A percentile compares a stretch with the other conserved stretches of the same genome.
phyloP scores from a whole-genome alignment of 768 basidiomycete species.

The Boletus insuetus region DNA sequence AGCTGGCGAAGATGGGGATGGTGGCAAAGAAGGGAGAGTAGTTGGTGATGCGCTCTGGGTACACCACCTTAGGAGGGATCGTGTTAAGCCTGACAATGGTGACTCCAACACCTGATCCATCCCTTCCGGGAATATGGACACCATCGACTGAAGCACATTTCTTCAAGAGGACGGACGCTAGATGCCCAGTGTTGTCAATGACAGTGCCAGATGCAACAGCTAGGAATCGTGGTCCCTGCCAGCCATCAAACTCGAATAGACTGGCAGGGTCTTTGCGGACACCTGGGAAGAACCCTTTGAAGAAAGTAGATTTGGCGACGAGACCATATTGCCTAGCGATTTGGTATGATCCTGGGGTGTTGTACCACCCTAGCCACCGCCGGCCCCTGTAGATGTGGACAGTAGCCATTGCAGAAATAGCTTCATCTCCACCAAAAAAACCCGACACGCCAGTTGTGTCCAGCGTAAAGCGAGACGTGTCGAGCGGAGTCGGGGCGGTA shows the following conservation, averaged over 20 bases:
- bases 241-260: conserved; percentile 4
- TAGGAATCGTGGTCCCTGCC: background rate
- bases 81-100: background rate
- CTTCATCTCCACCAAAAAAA: conserved; percentile 33
- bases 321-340: conserved; percentile 25
- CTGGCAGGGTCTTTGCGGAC: conserved; percentile 11
- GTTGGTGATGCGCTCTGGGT: background rate
- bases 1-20: conserved; percentile 19
- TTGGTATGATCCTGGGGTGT: conserved; percentile 32
- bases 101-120: background rate
- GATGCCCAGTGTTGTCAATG: conserved; percentile 1
- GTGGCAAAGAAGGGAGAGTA: conserved; percentile 7
- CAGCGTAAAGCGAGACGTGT: conserved; percentile 8
- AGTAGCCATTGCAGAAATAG: conserved; percentile 30
- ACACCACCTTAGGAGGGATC: background rate
- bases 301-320: conserved; percentile 18
- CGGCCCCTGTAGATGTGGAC: conserved; percentile 25
- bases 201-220: background rate
- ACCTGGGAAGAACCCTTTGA: conserved; percentile 8
- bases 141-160: background rate
- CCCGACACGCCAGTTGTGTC: conserved; percentile 28
- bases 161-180: conserved; percentile 1
- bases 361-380: conserved; percentile 34
- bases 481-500: background rate
- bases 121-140: background rate